These are phyloP conservation scores for Penicillium fimorum DNA, from an alignment of 495 filamentous ascomycete species.

Conservation along the genomic window DNA sequence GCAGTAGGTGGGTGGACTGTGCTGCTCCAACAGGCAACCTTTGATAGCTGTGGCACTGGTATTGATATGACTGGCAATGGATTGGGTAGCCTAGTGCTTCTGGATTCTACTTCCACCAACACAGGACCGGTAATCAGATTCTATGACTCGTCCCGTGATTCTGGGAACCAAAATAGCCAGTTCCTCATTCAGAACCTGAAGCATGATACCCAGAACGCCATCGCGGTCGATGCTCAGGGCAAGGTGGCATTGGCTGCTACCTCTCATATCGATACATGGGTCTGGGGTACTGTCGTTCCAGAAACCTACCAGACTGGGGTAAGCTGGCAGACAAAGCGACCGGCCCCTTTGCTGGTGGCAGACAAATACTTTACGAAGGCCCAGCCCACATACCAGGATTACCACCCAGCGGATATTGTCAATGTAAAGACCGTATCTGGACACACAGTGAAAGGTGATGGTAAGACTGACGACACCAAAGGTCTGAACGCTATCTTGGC, in stretches of 20 bases:
- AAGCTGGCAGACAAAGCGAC: conserved; percentile 21
- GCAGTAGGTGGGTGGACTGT: conserved; percentile 41
- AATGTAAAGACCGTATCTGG: conserved; percentile 50
- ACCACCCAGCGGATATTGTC: conserved; percentile 38
- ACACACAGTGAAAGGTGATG: conserved; percentile 39
- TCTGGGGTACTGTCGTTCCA: conserved; percentile 40
- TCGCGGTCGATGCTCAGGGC: conserved; percentile 34
- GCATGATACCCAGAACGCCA: conserved; percentile 27
- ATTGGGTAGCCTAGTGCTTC: conserved; percentile 53
- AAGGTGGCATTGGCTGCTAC: conserved; percentile 46
- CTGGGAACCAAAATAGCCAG: conserved; percentile 35
- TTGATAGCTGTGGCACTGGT: conserved; percentile 33
- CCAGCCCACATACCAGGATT: conserved; percentile 53
- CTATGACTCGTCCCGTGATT: conserved; percentile 41
- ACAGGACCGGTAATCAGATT: conserved; percentile 52
- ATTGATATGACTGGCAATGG: conserved; percentile 36
- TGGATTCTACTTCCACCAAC: conserved; percentile 41
- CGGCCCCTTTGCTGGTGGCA: conserved; percentile 21
- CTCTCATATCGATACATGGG: conserved; percentile 43
- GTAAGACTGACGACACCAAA: conserved; percentile 42
- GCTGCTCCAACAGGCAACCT: conserved; percentile 38
- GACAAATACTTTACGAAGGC: conserved; percentile 34
- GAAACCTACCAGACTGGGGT: conserved; percentile 30
- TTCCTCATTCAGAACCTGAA: conserved; percentile 37
- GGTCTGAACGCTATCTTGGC: conserved; percentile 53